A percentile compares a stretch with the other conserved stretches of the same genome.
Conservation (phyloP, 129 eudicot genomes). For the Flaveria sonorensis region DNA sequence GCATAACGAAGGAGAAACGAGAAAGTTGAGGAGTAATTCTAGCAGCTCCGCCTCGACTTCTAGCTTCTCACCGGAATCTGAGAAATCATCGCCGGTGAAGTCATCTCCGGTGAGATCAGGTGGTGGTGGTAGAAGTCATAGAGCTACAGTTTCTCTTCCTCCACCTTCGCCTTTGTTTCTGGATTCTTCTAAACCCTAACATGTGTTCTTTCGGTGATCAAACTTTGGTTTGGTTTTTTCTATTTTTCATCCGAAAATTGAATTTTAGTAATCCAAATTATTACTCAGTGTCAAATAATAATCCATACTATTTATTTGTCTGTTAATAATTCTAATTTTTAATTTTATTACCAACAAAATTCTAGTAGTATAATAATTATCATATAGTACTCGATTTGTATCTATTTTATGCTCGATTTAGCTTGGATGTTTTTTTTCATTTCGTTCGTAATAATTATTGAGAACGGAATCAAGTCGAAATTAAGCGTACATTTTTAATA, state of each 20-base stretch:
- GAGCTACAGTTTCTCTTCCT: slow-evolving; percentile 30
- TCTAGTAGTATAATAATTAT: too few relatives aligned
- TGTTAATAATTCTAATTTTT: too few relatives aligned
- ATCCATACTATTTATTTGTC: too few relatives aligned
- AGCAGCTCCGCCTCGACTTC: slow-evolving; percentile 46
- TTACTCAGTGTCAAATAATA: too few relatives aligned
- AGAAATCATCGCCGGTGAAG: slow-evolving; percentile 34
- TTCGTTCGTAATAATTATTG: too few relatives aligned
- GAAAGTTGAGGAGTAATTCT: slow-evolving; percentile 41
- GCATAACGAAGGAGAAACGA: slow-evolving; percentile 52
- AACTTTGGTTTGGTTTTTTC: slow-evolving; percentile 10
- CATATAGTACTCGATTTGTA: too few relatives aligned
- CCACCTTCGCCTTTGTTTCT: slow-evolving; percentile 54
- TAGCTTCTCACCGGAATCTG: slow-evolving; percentile 38
- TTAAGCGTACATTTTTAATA: too few relatives aligned
- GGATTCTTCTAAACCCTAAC: slow-evolving; percentile 41
- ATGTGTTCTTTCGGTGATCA: slow-evolving; percentile 18
- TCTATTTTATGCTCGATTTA: too few relatives aligned
- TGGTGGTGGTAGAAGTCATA: slow-evolving; percentile 22
- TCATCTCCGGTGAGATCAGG: slow-evolving; percentile 46
- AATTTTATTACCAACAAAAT: too few relatives aligned
- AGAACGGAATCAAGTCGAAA: too few relatives aligned
- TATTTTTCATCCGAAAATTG: neutral
- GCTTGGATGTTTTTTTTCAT: too few relatives aligned
- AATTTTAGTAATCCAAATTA: too few relatives aligned